Percentiles rank a stretch among this genome's conserved stretches.
Conservation (phyloP, 352 stramenopile genomes). For the Plasmopara halstedii region DNA sequence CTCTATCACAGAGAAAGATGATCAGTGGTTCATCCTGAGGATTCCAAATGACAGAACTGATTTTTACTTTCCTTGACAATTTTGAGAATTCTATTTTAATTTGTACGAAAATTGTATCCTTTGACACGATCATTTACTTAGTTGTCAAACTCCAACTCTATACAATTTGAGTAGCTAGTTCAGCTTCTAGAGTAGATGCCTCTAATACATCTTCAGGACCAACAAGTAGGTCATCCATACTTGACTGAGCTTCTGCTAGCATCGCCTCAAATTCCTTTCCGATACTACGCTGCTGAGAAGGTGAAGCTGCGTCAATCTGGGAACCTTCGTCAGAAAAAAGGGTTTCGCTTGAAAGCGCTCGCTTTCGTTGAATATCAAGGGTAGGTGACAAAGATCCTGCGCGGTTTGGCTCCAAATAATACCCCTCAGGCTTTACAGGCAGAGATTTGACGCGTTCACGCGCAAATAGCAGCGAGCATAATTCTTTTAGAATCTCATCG, state of each 20-base stretch:
- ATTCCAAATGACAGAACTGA: no score
- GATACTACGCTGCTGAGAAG: conserved; percentile 33
- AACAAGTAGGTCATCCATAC: conserved; percentile 48
- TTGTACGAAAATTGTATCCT: background rate
- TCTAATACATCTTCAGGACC: conserved; percentile 7
- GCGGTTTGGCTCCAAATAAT: conserved; percentile 72
- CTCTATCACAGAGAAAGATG: no score
- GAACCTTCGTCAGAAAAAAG: conserved; percentile 41
- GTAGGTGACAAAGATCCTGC: conserved; percentile 21
- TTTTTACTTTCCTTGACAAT: no score
- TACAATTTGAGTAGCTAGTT: conserved; percentile 26
- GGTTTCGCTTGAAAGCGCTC: conserved; percentile 29
- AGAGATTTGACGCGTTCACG: conserved; percentile 64
- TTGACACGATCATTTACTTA: background rate
- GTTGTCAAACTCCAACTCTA: conserved; percentile 4
- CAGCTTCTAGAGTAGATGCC: conserved; percentile 10
- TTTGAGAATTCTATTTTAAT: no score
- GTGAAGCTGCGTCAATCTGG: conserved; percentile 14
- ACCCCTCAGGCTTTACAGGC: conserved; percentile 73
- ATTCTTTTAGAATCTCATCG: conserved; percentile 81
- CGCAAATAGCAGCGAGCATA: conserved; percentile 74
- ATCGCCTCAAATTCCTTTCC: conserved; percentile 63
- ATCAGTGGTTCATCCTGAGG: no score
- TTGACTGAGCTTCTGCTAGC: conserved; percentile 62
- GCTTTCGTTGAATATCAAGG: conserved; percentile 13